phyloP scores from a whole-genome alignment of 495 filamentous ascomycete species.

The Penicillium malachiteum region DNA sequence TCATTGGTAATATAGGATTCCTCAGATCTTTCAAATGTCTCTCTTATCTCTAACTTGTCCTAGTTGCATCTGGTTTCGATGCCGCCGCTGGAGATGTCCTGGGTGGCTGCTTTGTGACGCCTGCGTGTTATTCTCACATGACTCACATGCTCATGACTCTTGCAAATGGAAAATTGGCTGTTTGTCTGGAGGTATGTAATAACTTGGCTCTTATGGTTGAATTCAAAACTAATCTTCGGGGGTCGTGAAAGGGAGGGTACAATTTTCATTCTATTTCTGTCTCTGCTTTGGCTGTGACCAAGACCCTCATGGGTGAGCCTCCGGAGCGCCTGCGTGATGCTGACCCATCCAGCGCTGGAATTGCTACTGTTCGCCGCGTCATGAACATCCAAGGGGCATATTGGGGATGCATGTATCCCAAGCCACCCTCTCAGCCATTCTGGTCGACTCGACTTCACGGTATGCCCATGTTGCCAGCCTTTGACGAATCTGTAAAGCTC shows the following conservation, averaged over 20 bases:
- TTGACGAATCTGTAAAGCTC: background rate
- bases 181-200: slow-evolving; percentile 70
- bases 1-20: slow-evolving; percentile 60
- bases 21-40: background rate
- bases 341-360: slow-evolving; percentile 42
- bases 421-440: slow-evolving; percentile 28
- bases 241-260: slow-evolving; percentile 71
- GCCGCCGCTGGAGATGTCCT: slow-evolving; percentile 90
- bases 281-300: slow-evolving; percentile 87
- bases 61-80: slow-evolving; percentile 93
- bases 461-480: slow-evolving; percentile 18
- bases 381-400: slow-evolving; percentile 54
- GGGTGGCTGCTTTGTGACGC: slow-evolving; percentile 87
- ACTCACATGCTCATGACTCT: slow-evolving; percentile 98
- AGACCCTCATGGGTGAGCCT: slow-evolving; percentile 91
- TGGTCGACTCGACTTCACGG: slow-evolving; percentile 55
- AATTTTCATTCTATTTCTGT: slow-evolving; percentile 89
- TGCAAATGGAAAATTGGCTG: slow-evolving; percentile 85
- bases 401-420: slow-evolving; percentile 61
- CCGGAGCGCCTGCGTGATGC: slow-evolving; percentile 66
- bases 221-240: background rate
- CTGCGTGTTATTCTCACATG: slow-evolving; percentile 94
- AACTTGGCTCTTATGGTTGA: background rate
- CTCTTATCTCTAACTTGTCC: slow-evolving; percentile 14
- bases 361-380: slow-evolving; percentile 53